Conservation (phyloP, 2,329 filamentous ascomycete species). For the Fusarium veterinarium region DNA sequence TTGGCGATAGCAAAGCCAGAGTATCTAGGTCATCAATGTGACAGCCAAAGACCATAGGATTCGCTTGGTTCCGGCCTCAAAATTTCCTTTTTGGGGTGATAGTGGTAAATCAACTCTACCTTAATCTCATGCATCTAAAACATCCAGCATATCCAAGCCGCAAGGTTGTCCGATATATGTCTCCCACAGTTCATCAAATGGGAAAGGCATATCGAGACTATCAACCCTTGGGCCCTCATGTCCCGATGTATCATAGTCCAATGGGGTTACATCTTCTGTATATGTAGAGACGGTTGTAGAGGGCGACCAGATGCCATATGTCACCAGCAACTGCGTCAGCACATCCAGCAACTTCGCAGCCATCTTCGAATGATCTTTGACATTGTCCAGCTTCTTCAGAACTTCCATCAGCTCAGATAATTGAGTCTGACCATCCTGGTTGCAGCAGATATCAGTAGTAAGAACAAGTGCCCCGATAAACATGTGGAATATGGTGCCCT, state of each 20-base stretch:
- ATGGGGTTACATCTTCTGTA: background rate
- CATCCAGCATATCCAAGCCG: background rate
- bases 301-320: background rate
- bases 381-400: background rate
- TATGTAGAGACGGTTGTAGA: background rate
- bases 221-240: rapidly evolving
- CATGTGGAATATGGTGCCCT: conserved; percentile 4
- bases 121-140: background rate
- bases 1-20: too few species aligned
- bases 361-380: background rate
- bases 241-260: background rate
- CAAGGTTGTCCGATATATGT: background rate
- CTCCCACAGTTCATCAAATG: background rate
- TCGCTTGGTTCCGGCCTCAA: too few species aligned
- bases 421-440: background rate
- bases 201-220: background rate
- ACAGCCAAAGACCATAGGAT: too few species aligned
- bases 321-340: background rate
- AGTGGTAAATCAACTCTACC: too few species aligned
- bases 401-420: background rate
- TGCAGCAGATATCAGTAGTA: background rate
- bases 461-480: background rate
- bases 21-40: too few species aligned
- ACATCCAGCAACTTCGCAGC: background rate
- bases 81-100: too few species aligned